Base-by-base conservation (phyloP, 2,329 filamentous ascomycete genomes). In the Penicillium olsonii region DNA sequence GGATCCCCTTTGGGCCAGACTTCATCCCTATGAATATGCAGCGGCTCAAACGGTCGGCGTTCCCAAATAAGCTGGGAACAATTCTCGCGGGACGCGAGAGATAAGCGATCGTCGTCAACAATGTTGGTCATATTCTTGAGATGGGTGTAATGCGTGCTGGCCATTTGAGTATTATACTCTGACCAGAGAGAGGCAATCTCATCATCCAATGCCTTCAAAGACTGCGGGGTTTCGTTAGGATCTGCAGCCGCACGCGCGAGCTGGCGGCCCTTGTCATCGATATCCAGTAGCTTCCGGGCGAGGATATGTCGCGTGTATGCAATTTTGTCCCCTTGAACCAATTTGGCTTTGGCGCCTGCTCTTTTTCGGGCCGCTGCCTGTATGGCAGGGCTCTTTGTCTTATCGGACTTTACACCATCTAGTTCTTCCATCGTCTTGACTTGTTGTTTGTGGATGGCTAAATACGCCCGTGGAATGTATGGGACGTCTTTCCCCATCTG, bases 21-120 rank as follows among this genome's bases (percentile, higher is more conserved):
- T 56, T 95, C 91, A 1, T 78, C 62, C 0, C 69, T 43, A 4
- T 74, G 52, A 2, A 82, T 79, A 19, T 74, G 68, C 14, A 96
- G 74, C 0, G 90, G 87, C 61, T 95, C 89, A 61, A 83, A 84
- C 2, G 75, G 71, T 14, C 91, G 84, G 1, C 80, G 78, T 67
- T 95, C 90, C 83, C 85, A 92, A 20, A 76, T 61, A 3, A 92
- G 68, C 1, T 78, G 60, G 0, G 83, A 80, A 1, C 67, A 78
- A 74, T 42, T 79, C 75, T 55, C 60, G 11, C 56, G 58, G 2
- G 53, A 57, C 7, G 45, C 39, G 14, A 52, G 38, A 18, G 55
- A 47, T 14, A 79, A 56, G 55, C 81, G 79, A 37, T 77, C 66
- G 61, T 84, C 83, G 59, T 88, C 84, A 24, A 75, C 40, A 71